Conservation (phyloP, 345 rosid species). For the Eucalyptus viminalis region DNA sequence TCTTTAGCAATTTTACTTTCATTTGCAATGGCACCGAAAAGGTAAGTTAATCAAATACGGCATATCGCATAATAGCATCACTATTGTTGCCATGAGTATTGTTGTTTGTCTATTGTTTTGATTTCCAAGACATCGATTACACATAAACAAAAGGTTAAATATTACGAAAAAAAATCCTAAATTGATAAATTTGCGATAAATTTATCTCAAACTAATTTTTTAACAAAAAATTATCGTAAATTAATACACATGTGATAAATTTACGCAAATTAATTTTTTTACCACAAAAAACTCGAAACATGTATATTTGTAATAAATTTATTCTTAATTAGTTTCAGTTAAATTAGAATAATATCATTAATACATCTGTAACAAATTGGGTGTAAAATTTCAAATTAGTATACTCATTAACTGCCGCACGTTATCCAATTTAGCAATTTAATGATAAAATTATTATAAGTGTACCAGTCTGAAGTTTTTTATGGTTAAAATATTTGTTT, state of each 20-base stretch:
- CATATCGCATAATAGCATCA: neutral
- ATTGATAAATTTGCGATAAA: fast-evolving
- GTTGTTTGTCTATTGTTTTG: neutral
- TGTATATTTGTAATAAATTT: no score
- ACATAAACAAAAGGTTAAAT: fast-evolving
- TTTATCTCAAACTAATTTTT: no score
- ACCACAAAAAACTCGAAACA: no score
- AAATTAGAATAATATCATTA: neutral
- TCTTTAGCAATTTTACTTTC: neutral
- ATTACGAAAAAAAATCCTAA: no score
- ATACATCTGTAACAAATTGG: no score
- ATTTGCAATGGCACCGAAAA: neutral
- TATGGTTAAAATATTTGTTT: fast-evolving
- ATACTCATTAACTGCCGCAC: fast-evolving
- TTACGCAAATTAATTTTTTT: no score
- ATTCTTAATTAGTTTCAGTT: no score
- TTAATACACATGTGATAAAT: fast-evolving
- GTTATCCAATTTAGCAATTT: no score
- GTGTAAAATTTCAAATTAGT: neutral
- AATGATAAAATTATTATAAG: no score
- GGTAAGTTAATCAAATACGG: neutral
- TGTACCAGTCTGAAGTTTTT: fast-evolving
- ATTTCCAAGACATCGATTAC: neutral
- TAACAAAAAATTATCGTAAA: fast-evolving
- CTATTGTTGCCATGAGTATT: neutral